phyloP scores from a whole-genome alignment of 768 basidiomycete species.

The Hygrocybe punicea region DNA sequence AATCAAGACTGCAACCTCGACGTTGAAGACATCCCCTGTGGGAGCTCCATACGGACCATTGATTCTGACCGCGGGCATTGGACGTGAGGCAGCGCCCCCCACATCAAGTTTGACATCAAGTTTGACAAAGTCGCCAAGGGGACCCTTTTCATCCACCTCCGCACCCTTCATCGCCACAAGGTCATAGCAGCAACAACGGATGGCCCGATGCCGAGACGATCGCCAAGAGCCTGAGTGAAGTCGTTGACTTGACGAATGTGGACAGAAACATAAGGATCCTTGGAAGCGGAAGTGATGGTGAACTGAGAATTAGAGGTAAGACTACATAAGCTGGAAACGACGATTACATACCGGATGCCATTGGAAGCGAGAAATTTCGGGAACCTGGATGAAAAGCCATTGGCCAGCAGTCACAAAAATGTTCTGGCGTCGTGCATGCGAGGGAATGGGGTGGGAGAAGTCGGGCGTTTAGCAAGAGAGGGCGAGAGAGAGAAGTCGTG shows the following conservation, averaged over 20 bases:
- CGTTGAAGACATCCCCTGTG: constrained; percentile 83
- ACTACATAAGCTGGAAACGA: constrained; percentile 1
- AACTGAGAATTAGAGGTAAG: constrained; percentile 48
- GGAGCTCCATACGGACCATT: constrained; percentile 96
- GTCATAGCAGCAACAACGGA: constrained; percentile 76
- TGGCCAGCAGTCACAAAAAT: constrained; percentile 86
- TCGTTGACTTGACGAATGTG: constrained; percentile 95
- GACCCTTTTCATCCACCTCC: constrained; percentile 54
- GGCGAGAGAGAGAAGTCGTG: too few relatives aligned
- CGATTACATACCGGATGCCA: constrained; percentile 87
- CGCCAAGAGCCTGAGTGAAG: constrained; percentile 79
- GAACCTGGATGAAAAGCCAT: constrained; percentile 88
- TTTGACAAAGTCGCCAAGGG: constrained; percentile 74
- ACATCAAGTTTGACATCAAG: too few relatives aligned
- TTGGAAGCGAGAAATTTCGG: constrained; percentile 77
- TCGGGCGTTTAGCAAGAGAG: too few relatives aligned
- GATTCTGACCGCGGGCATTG: constrained; percentile 69
- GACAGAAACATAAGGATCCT: constrained; percentile 87
- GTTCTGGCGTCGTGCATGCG: too few relatives aligned
- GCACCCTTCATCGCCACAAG: constrained; percentile 71
- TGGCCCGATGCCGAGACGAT: constrained; percentile 79
- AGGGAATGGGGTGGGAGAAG: too few relatives aligned
- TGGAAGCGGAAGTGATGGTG: constrained; percentile 92
- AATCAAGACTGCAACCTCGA: constrained; percentile 85
- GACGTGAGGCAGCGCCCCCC: constrained; percentile 38